These are phyloP conservation scores for Trypanosoma conorhini DNA, from an alignment of 208 protist species.

Conservation along the genomic window DNA sequence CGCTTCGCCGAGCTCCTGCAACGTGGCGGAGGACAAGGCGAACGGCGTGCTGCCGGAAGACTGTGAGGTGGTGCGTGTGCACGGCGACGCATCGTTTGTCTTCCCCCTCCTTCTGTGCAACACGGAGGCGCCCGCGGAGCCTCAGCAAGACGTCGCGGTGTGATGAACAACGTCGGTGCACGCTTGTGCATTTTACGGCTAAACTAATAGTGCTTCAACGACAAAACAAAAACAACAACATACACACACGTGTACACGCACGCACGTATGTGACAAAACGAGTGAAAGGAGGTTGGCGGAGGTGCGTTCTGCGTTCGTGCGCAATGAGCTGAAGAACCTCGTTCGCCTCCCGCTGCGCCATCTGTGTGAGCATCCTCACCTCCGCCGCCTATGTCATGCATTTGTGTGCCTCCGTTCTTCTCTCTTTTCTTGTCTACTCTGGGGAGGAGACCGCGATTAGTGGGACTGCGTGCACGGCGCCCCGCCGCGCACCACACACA, in stretches of 20 bases:
- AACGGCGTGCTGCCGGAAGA: constrained; percentile 47
- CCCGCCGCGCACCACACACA: too few species aligned
- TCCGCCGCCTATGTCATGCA: not conserved
- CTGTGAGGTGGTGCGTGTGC: constrained; percentile 75
- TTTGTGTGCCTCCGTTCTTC: not conserved
- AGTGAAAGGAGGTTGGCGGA: not conserved
- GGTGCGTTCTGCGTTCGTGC: not conserved
- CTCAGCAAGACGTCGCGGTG: not conserved
- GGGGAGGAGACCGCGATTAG: too few species aligned
- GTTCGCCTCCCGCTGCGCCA: not conserved
- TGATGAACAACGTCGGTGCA: not conserved
- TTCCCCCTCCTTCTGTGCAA: constrained; percentile 93
- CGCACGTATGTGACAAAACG: not conserved
- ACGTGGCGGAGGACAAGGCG: constrained; percentile 57
- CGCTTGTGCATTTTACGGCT: not conserved
- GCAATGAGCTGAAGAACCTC: not conserved
- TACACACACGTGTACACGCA: not conserved
- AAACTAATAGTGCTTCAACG: not conserved
- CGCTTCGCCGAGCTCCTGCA: constrained; percentile 83
- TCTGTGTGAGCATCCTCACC: too few species aligned
- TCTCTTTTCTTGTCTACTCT: not conserved
- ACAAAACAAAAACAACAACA: too few species aligned
- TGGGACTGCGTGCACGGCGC: too few species aligned
- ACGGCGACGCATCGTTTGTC: constrained; percentile 87
- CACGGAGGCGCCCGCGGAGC: not conserved